Conservation (phyloP, 2,329 filamentous ascomycete species). For the Dactylonectria estremocensis region DNA sequence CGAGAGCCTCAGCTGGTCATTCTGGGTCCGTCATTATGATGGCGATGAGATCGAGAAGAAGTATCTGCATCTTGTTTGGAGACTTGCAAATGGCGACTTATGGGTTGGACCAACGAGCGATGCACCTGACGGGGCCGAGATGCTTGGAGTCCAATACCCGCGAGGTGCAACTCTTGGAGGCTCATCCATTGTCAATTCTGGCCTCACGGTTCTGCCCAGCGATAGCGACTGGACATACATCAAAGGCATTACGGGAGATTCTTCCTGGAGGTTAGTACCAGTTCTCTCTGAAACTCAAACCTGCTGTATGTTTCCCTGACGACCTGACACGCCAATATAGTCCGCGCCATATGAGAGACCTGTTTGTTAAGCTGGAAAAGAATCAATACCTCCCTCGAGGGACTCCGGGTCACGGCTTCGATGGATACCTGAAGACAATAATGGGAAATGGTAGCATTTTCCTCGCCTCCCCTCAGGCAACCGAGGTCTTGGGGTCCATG, state of each 20-base stretch:
- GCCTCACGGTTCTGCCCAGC: not conserved
- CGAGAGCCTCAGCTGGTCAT: not conserved
- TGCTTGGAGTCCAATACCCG: not conserved
- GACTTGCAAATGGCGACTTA: too few species aligned
- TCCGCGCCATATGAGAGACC: not conserved
- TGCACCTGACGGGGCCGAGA: not conserved
- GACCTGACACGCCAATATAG: too few species aligned
- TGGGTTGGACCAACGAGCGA: not conserved
- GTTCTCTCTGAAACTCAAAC: too few species aligned
- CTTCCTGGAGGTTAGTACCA: not conserved
- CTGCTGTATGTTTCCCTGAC: too few species aligned
- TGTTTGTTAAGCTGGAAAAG: not conserved
- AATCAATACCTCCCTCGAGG: not conserved
- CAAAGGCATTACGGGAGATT: not conserved
- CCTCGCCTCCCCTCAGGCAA: too few species aligned
- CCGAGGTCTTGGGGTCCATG: too few species aligned
- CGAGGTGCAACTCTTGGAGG: not conserved
- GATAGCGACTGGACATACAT: not conserved
- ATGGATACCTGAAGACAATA: slow-evolving; percentile 46
- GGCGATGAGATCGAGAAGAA: not conserved
- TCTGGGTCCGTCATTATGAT: not conserved
- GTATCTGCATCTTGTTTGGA: not conserved
- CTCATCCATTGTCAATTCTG: not conserved
- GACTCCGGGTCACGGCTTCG: slow-evolving; percentile 62
- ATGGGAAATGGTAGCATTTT: too few species aligned